Evolutionary conservation across 2,329 filamentous ascomycete species (phyloP), one percentile per base, ranked within the genome.

Genomic region (Aspergillus fischeri): DNA sequence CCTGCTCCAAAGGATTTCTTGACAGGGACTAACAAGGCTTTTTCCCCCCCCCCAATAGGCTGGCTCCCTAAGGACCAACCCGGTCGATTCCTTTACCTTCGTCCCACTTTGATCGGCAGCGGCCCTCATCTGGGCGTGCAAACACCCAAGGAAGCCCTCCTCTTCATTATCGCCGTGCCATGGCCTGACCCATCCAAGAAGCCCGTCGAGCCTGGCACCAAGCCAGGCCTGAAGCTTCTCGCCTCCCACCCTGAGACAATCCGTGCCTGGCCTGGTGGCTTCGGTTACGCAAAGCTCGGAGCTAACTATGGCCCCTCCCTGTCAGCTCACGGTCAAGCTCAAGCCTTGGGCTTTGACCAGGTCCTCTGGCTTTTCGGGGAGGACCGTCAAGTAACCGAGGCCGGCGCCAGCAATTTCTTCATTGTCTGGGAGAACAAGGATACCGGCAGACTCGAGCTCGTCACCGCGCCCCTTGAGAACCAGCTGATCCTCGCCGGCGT

Each of bases 351-450:
- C 0, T 97, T 86, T 75, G 85, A 93, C 70, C 93, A 97, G 81
- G 88, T 97, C 55, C 83, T 97, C n/a, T 97, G 92, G 92, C 82
- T 97, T 52, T 94, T 96, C 68, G 91, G 91, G 1, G 75, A 84
- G 44, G 82, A 93, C 65, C 84, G 84, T 53, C 84, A 85, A 70
- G 92, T 95, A 62, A 97, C 92, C 2, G 92, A 97, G 78, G 92
- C 92, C 2, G 92, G 92, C 4, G 92, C 91, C 11, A 90, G 86
- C 68, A 97, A 97, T 77, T 96, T 96, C 78, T 96, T 97, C 69
- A 80, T 96, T 7, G 79, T 96, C 11, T 92, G 89, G 90, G 83
- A 68, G 44, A 72, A 72, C 55, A 66, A 81, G 70, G 83, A 87
- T 65, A 75, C 73, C 0, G 86, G 83, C 7, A 82, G 80, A 66